Conservation (phyloP, 2,329 filamentous ascomycete genomes). For the Aureobasidium sp. region DNA sequence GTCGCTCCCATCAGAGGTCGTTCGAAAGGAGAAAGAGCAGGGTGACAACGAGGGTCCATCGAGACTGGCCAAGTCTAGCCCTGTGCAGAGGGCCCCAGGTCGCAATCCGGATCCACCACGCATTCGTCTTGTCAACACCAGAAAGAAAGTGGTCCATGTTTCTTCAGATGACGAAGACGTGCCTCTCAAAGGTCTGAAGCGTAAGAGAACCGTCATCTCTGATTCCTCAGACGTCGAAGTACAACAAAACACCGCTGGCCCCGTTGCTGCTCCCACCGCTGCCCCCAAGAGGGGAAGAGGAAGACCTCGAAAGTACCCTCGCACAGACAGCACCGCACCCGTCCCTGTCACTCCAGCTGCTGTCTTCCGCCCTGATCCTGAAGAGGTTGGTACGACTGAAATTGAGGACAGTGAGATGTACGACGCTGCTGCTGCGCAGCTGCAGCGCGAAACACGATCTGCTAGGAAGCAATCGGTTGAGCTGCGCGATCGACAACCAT, state of each 20-base stretch:
- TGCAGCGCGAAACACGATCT: background rate
- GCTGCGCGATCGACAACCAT: background rate
- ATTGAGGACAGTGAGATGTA: background rate
- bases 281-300: constrained; percentile 10
- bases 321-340: background rate
- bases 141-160: background rate
- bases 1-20: background rate
- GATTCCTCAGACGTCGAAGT: background rate
- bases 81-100: background rate
- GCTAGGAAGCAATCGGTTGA: background rate
- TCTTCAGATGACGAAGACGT: background rate
- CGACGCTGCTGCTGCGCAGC: constrained; percentile 1
- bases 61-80: background rate
- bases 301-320: background rate
- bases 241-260: background rate
- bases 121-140: background rate
- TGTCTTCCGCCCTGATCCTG: background rate
- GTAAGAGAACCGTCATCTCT: background rate
- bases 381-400: background rate
- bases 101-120: background rate
- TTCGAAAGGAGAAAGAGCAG: background rate
- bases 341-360: background rate
- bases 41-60: background rate
- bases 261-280: too few species aligned
- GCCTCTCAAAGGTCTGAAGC: background rate